A percentile compares a stretch with the other conserved stretches of the same genome.
These are phyloP conservation scores for Prunus salicina DNA, from an alignment of 306 rosid genomes.

Conservation along the genomic window DNA sequence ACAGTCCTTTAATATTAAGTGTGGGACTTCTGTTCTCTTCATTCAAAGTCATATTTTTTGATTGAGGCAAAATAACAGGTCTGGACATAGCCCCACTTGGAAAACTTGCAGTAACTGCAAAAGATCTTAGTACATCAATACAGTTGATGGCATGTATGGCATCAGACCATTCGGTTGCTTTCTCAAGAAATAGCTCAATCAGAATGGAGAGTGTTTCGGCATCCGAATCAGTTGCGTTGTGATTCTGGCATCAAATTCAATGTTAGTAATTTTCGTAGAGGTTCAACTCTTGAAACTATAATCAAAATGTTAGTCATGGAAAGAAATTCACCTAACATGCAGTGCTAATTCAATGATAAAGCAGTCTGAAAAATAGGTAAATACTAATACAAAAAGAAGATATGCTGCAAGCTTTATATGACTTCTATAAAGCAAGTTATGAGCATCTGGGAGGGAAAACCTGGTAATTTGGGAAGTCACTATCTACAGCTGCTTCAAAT, in stretches of 20 bases:
- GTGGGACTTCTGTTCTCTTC: conserved; percentile 45
- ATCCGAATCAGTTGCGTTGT: conserved; percentile 65
- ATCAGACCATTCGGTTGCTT: conserved; percentile 64
- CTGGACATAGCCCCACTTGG: conserved; percentile 80
- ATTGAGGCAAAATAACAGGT: conserved; percentile 62
- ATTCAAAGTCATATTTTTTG: conserved; percentile 24
- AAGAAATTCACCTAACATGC: conserved; percentile 2
- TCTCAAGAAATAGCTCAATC: conserved; percentile 72
- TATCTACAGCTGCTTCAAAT: conserved; percentile 88
- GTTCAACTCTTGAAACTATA: not conserved
- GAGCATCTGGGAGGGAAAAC: conserved; percentile 29
- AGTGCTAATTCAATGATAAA: not conserved
- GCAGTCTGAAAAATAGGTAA: not conserved
- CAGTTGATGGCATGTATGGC: conserved; percentile 74
- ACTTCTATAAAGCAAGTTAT: not conserved
- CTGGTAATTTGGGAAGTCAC: conserved; percentile 85
- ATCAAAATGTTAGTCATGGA: not conserved
- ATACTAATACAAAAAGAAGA: not conserved
- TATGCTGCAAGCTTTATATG: not conserved
- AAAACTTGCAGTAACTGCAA: conserved; percentile 63
- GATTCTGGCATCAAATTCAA: conserved; percentile 59
- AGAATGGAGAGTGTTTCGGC: conserved; percentile 77
- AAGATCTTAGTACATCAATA: conserved; percentile 84
- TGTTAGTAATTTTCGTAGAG: conserved; percentile 17
- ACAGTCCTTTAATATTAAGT: conserved; percentile 65